Base-by-base conservation (phyloP, 1,284 basidiomycete species). In the Cerrena zonata region DNA sequence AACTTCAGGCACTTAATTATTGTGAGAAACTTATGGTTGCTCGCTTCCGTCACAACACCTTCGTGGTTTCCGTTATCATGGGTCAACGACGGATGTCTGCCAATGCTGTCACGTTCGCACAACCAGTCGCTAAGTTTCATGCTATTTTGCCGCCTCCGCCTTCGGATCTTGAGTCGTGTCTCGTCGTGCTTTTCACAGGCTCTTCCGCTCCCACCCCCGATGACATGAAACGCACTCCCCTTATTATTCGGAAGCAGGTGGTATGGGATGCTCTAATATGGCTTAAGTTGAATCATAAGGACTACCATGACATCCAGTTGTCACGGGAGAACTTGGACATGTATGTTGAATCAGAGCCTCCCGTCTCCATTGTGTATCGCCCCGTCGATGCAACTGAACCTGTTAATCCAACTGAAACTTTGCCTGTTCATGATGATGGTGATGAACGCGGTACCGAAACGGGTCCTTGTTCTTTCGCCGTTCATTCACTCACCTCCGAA, bases 201-300 rank as follows among this genome's bases (percentile, higher is more conserved):
- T 58, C 62, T 10, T 51, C 37, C 42, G 44, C 52, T 11, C 71
- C 71, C 1, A 69, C 64, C 11, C 38, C 52, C 19, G 60, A 63
- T 5, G 69, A 72, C n/a, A 61, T 65, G 5, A 61, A 62, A 34
- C 30, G 67, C 3, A 67, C 65, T 19, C 72, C 71, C 12, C 55
- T 73, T 26, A 47, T 73, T 0, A 66, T 74, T 0, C 25, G 66
- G 0, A 27, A 58, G 19, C 53, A 60, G 15, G 54, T 59, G 38
- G 66, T 74, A 0, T 24, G 34, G 7, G 44, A 43, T 2, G 72
- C 69, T 0, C 51, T 74, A 5, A 54, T 69, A 40, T 73, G 70
- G 71, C 53, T 74, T 10, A 65, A 61, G 44, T 38, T 70, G 0
- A 74, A 74, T 53, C 67, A 74, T 51, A 23, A 23, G 11, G 67